Base-by-base conservation (phyloP, 2,329 filamentous ascomycete species). In the Aphanocladium album region DNA sequence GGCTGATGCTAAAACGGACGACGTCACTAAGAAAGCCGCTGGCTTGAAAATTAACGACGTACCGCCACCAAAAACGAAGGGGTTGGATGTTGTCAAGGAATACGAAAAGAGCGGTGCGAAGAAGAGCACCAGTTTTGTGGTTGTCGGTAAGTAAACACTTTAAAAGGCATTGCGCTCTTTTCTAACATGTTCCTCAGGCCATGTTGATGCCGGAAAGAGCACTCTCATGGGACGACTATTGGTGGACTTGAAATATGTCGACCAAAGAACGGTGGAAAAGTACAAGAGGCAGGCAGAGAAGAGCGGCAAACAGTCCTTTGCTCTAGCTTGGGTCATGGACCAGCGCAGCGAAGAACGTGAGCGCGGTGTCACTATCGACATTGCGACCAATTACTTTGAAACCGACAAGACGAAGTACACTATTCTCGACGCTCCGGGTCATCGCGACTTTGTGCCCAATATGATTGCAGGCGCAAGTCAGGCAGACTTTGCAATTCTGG, bases 391-490 rank as follows among this genome's bases (percentile, higher is more conserved):
- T 71, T 87, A 92, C 65, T 99, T 99, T 70, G 90, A 96, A 71
- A 99, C 96, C 0, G 87, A 90, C 1, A 89, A 83, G 56, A 95
- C 91, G 0, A 84, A 83, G 12, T 98, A 98, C 70, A 98, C 95
- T 1, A 96, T 99, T 50, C 81, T 99, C 5, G 95, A 99, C 72
- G 93, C 95, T 0, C 95, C 95, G 0, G 95, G 95, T 0, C 95
- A 99, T 74, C 85, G 88, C 63, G 95, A 99, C 72, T 99, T 98
- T 71, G 92, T 99, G 21, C 95, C 95, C 0, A 99, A 97, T 73
- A 99, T 99, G 95, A 97, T 99, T 72, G 93, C 93, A 2, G 95
- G 95, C 16, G 92, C 93, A 3, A 95, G 90, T 62, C 93, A 97
- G 74, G 96, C 95, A 11, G 95, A 99, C 72, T 95, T 98, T 73